Evolutionary conservation across 441 rosid species (phyloP).

Genomic region (Aleurites moluccanus): DNA sequence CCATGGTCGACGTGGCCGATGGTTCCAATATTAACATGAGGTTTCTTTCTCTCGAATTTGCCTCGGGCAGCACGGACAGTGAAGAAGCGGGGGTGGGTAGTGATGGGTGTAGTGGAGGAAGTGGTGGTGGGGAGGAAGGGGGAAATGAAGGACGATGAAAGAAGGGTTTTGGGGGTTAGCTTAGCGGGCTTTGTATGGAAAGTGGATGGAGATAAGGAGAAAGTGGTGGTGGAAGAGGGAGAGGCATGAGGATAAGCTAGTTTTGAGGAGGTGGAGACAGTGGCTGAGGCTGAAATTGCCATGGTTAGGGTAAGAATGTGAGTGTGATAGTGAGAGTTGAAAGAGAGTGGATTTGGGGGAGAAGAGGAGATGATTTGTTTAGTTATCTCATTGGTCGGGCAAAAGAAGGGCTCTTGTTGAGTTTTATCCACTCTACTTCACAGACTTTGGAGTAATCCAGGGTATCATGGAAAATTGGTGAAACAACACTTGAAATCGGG

Average conservation of each 20-base stretch:
- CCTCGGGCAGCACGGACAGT: too few relatives aligned
- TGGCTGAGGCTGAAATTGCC: conserved; percentile 54
- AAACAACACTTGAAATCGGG: neutral
- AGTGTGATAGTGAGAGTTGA: too few relatives aligned
- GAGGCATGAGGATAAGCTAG: conserved; percentile 33
- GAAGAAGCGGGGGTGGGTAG: conserved; percentile 31
- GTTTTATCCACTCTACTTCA: conserved; percentile 28
- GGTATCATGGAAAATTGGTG: conserved; percentile 18
- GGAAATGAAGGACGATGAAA: conserved; percentile 48
- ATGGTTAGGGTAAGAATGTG: conserved; percentile 20
- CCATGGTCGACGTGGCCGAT: too few relatives aligned
- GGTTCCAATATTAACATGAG: too few relatives aligned
- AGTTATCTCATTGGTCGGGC: conserved; percentile 36
- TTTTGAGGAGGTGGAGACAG: conserved; percentile 35
- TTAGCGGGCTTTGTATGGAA: conserved; percentile 24
- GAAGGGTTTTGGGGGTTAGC: conserved; percentile 33
- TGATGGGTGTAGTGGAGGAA: conserved; percentile 25
- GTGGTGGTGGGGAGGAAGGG: conserved; percentile 29
- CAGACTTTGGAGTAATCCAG: neutral
- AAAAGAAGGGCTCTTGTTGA: conserved; percentile 25
- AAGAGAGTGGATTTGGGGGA: neutral
- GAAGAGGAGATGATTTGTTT: conserved; percentile 21
- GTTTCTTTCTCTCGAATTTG: too few relatives aligned
- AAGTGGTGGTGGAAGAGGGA: conserved; percentile 24
- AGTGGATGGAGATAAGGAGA: conserved; percentile 24